phyloP scores from a whole-genome alignment of 352 stramenopile genomes.

The Phytophthora palmivora region DNA sequence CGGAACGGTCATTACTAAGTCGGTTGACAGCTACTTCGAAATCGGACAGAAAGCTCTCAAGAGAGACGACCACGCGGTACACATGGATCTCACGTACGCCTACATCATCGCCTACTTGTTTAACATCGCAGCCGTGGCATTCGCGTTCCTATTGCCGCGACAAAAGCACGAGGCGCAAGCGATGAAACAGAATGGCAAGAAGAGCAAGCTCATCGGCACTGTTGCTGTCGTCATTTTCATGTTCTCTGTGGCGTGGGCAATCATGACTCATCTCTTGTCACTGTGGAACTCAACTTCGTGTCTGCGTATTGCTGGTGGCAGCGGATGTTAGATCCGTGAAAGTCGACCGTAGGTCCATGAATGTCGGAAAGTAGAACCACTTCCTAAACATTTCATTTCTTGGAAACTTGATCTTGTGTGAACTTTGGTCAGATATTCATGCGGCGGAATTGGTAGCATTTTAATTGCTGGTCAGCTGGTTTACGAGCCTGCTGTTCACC shows the following conservation, averaged over 20 bases:
- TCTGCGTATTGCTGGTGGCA: conserved; percentile 43
- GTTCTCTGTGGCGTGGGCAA: conserved; percentile 45
- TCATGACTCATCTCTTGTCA: conserved; percentile 54
- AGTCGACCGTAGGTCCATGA: too few species aligned
- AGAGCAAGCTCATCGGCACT: conserved; percentile 36
- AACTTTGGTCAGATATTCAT: too few species aligned
- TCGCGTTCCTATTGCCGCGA: conserved; percentile 44
- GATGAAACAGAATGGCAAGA: conserved; percentile 39
- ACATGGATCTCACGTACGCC: conserved; percentile 44
- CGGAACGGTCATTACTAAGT: conserved; percentile 50
- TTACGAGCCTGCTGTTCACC: too few species aligned
- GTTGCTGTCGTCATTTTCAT: conserved; percentile 24
- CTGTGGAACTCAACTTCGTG: conserved; percentile 49
- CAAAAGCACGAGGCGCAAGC: conserved; percentile 51
- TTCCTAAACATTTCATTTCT: too few species aligned
- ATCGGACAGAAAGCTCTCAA: conserved; percentile 32
- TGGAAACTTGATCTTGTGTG: too few species aligned
- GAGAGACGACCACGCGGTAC: conserved; percentile 38
- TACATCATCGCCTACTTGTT: conserved; percentile 54
- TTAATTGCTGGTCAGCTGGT: too few species aligned
- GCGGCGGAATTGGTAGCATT: too few species aligned
- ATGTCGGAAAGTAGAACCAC: too few species aligned
- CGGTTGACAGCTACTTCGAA: conserved; percentile 48
- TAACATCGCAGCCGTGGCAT: conserved; percentile 39
- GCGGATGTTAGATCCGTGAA: conserved; percentile 16